Percentiles rank a stretch among this genome's conserved stretches.
Evolutionary conservation across 139 green algal genomes (phyloP).

Genomic region (Eudorina sp.): DNA sequence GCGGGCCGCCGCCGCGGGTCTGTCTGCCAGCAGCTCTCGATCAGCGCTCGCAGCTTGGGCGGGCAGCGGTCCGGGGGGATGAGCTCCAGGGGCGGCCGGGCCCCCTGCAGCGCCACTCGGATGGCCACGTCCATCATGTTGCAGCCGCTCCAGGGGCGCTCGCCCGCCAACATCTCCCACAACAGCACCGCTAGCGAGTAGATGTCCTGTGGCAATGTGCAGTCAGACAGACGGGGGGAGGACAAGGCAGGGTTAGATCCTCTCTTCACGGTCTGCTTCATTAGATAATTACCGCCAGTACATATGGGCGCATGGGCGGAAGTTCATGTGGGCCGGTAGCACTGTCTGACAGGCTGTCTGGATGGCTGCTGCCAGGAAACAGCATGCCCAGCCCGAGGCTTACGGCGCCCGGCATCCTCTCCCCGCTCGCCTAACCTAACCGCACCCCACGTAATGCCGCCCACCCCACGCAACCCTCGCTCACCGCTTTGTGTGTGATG

Average conservation of each 20-base stretch:
- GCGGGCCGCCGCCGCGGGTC: no score
- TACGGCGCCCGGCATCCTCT: background rate
- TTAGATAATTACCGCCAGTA: background rate
- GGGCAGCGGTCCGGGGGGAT: no score
- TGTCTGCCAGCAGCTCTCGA: no score
- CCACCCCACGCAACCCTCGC: background rate
- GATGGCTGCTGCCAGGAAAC: no score
- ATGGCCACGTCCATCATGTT: background rate
- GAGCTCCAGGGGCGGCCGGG: no score
- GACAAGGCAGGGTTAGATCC: background rate
- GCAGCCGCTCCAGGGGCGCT: background rate
- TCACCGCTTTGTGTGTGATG: background rate
- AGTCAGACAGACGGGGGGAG: background rate
- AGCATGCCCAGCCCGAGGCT: no score
- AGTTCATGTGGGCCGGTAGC: no score
- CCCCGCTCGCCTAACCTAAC: no score
- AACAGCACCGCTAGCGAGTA: background rate
- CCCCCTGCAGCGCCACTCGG: no score
- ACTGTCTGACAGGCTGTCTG: no score
- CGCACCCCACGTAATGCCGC: background rate
- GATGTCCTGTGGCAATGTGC: background rate
- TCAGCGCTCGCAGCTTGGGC: no score
- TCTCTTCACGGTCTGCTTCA: background rate
- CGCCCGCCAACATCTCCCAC: conserved; percentile 11
- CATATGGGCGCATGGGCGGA: no score